Base-by-base conservation (phyloP, 768 basidiomycete genomes). In the Kwoniella bestiolae region DNA sequence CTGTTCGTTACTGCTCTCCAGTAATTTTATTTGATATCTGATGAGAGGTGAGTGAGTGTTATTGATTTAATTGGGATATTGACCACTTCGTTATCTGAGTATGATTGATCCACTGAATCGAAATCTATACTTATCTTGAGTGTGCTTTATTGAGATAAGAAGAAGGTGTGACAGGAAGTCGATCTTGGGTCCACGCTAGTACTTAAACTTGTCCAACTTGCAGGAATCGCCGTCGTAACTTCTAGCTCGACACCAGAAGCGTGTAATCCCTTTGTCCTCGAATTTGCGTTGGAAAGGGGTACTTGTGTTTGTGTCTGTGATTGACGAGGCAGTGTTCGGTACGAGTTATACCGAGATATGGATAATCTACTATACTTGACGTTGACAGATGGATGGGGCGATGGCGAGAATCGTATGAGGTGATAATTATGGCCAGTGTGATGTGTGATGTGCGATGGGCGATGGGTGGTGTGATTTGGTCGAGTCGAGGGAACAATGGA, bases 221-320 rank as follows among this genome's bases (percentile, higher is more conserved):
- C n/a, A n/a, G n/a, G n/a, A n/a, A n/a, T n/a, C n/a, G n/a, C n/a
- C n/a, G n/a, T n/a, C n/a, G n/a, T n/a, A n/a, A n/a, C n/a, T n/a
- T n/a, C n/a, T n/a, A n/a, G n/a, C n/a, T n/a, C n/a, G n/a, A n/a
- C n/a, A n/a, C n/a, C n/a, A n/a, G n/a, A n/a, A n/a, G n/a, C n/a
- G n/a, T n/a, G n/a, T n/a, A 55, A 35, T 35, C n/a, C 52, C 52
- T 55, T 55, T 55, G 56, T 44, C 8, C 38, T 57, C 56, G 56
- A 38, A 45, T n/a, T n/a, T n/a, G n/a, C n/a, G 56, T 41, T 5
- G 11, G 34, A 46, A 31, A 44, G 38, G 56, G 56, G 56, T 34
- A 32, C 35, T 16, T 41, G 8, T 50, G 8, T 7, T n/a, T 8
- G 11, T 56, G 31, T 34, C 12, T 56, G 6, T 34, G 53, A 32